These are phyloP conservation scores for Tetrapisispora pingtungensis DNA, from an alignment of 805 yeast species.

Conservation along the genomic window DNA sequence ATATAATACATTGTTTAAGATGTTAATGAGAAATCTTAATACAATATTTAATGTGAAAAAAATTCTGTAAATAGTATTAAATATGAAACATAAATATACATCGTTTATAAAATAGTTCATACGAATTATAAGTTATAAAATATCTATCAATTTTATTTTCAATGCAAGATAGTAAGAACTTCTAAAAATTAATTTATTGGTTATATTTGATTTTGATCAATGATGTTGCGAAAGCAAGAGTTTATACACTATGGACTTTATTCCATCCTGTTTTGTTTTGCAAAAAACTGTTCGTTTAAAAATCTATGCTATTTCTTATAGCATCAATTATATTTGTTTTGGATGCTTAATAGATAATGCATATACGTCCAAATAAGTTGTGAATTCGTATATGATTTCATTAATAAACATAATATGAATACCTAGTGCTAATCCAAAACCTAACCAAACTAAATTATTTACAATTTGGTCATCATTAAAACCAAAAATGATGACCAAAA, in stretches of 20 bases:
- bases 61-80: background rate
- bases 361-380: conserved; percentile 76
- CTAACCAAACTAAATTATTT: conserved; percentile 49
- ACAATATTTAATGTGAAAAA: background rate
- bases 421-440: conserved; percentile 57
- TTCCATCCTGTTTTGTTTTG: too few relatives aligned
- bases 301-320: background rate
- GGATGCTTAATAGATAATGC: conserved; percentile 81
- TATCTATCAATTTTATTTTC: too few relatives aligned
- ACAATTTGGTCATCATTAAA: conserved; percentile 35
- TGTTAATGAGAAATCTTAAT: too few relatives aligned
- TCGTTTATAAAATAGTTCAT: too few relatives aligned
- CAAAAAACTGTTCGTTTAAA: too few relatives aligned
- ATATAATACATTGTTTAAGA: background rate
- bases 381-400: conserved; percentile 72
- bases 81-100: too few relatives aligned
- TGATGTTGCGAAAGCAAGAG: too few relatives aligned
- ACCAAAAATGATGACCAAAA: conserved; percentile 19
- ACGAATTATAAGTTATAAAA: too few relatives aligned
- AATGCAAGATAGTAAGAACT: too few relatives aligned
- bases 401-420: conserved; percentile 65
- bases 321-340: conserved; percentile 30
- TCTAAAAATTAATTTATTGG: too few relatives aligned
- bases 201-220: too few relatives aligned
- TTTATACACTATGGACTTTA: too few relatives aligned